Evolutionary conservation across 2,329 filamentous ascomycete genomes (phyloP).

Genomic region (Dactylellina haptotyla): DNA sequence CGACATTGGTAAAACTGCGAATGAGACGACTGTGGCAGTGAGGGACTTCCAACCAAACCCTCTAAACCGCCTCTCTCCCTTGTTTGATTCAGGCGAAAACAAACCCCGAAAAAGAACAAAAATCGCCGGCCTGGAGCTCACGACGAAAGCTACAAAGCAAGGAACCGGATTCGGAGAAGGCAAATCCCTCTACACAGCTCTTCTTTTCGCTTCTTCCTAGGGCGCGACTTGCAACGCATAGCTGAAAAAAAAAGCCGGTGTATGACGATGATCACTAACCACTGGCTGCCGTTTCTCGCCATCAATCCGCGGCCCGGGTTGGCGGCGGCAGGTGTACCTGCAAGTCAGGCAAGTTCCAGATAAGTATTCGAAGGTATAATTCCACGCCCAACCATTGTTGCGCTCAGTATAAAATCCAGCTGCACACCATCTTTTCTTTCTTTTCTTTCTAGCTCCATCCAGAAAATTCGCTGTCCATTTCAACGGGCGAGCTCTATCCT

Average conservation of each 20-base stretch:
- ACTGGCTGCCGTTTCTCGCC: constrained; percentile 25
- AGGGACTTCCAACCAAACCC: too few relatives aligned
- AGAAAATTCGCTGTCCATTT: background rate
- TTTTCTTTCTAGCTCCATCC: background rate
- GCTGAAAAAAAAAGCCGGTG: constrained; percentile 8
- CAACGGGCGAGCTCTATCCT: background rate
- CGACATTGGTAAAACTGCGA: background rate
- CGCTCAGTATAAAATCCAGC: too few relatives aligned
- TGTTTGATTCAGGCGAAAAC: constrained; percentile 23
- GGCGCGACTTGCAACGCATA: background rate
- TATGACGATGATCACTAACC: constrained; percentile 28
- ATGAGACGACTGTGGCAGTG: background rate
- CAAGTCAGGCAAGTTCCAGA: background rate
- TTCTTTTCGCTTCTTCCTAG: background rate
- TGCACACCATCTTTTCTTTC: too few relatives aligned
- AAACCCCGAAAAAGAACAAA: background rate
- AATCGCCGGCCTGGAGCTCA: constrained; percentile 9
- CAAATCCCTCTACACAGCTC: too few relatives aligned
- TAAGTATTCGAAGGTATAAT: background rate
- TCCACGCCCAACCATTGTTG: too few relatives aligned
- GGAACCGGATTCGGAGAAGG: background rate
- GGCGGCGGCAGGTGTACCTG: background rate
- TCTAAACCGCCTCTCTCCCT: background rate
- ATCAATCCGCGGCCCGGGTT: constrained; percentile 12
- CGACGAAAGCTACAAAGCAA: constrained; percentile 15